Percentiles rank a stretch among this genome's conserved stretches.
Conservation (phyloP, 495 filamentous ascomycete species). For the Podospora bellae-mahoneyi region DNA sequence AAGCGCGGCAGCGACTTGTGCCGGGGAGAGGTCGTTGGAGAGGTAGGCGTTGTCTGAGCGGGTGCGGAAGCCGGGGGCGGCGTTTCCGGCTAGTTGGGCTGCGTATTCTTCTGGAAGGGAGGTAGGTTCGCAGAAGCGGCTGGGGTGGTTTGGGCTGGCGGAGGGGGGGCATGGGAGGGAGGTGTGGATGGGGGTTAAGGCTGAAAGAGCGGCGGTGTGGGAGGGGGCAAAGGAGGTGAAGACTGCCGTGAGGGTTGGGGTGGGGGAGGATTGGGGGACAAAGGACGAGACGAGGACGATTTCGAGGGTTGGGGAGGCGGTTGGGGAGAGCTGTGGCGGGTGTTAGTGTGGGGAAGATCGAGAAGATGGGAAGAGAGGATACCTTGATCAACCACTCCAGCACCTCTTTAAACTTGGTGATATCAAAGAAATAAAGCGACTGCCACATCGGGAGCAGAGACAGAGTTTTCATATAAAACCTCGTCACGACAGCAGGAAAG, state of each 20-base stretch:
- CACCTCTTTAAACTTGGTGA: slow-evolving; percentile 38
- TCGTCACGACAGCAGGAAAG: slow-evolving; percentile 50
- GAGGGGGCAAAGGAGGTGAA: slow-evolving; percentile 44
- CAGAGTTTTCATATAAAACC: slow-evolving; percentile 44
- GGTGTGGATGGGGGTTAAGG: slow-evolving; percentile 37
- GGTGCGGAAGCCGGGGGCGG: slow-evolving; percentile 46
- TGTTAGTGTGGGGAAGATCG: background rate
- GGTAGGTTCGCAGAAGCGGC: slow-evolving; percentile 35
- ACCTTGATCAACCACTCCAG: slow-evolving; percentile 45
- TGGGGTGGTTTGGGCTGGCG: slow-evolving; percentile 31
- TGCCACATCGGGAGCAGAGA: slow-evolving; percentile 37
- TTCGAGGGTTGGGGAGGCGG: slow-evolving; percentile 37
- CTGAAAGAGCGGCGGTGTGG: slow-evolving; percentile 31
- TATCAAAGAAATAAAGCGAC: slow-evolving; percentile 46
- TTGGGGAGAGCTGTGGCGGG: slow-evolving; percentile 29
- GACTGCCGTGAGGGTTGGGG: slow-evolving; percentile 36
- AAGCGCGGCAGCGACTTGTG: slow-evolving; percentile 36
- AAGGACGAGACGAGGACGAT: slow-evolving; percentile 40
- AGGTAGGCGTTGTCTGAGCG: slow-evolving; percentile 51
- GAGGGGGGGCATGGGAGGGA: slow-evolving; percentile 39
- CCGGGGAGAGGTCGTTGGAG: slow-evolving; percentile 36
- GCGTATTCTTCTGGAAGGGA: slow-evolving; percentile 42
- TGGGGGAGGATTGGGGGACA: slow-evolving; percentile 16
- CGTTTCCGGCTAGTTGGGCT: slow-evolving; percentile 41
- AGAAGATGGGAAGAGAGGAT: background rate